A percentile compares a stretch with the other conserved stretches of the same genome.
phyloP scores from a whole-genome alignment of 2,329 filamentous ascomycete genomes.

The Dactylellina leptospora region DNA sequence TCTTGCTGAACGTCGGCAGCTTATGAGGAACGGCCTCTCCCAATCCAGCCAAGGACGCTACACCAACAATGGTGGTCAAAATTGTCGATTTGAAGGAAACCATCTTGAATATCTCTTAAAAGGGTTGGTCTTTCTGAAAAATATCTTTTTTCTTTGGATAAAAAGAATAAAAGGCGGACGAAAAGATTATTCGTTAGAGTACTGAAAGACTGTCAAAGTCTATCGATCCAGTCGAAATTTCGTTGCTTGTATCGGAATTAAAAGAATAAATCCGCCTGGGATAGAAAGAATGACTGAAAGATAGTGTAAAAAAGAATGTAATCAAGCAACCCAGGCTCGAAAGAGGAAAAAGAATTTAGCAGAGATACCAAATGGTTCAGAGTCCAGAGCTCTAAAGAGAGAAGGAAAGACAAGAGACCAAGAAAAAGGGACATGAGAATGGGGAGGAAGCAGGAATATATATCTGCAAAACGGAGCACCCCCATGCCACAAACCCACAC shows the following conservation, averaged over 20 bases:
- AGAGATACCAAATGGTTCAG: constrained; percentile 26
- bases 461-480: constrained; percentile 2
- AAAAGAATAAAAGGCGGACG: constrained; percentile 1
- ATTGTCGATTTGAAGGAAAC: constrained; percentile 51
- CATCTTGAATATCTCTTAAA: constrained; percentile 37
- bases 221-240: constrained; percentile 53
- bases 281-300: constrained; percentile 49
- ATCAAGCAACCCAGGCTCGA: constrained; percentile 51
- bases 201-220: constrained; percentile 49
- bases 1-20: constrained; percentile 48
- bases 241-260: constrained; percentile 21
- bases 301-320: constrained; percentile 37
- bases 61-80: constrained; percentile 41
- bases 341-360: neutral
- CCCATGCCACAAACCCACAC: neutral
- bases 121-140: constrained; percentile 1
- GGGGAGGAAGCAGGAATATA: constrained; percentile 20
- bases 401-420: constrained; percentile 13
- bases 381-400: constrained; percentile 47
- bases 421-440: constrained; percentile 7
- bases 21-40: constrained; percentile 40
- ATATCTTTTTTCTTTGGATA: constrained; percentile 1
- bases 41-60: constrained; percentile 37
- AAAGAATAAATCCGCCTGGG: constrained; percentile 55
- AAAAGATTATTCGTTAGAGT: constrained; percentile 4